phyloP scores from a whole-genome alignment of 2,329 filamentous ascomycete species.

The Hymenoscyphus repandus region DNA sequence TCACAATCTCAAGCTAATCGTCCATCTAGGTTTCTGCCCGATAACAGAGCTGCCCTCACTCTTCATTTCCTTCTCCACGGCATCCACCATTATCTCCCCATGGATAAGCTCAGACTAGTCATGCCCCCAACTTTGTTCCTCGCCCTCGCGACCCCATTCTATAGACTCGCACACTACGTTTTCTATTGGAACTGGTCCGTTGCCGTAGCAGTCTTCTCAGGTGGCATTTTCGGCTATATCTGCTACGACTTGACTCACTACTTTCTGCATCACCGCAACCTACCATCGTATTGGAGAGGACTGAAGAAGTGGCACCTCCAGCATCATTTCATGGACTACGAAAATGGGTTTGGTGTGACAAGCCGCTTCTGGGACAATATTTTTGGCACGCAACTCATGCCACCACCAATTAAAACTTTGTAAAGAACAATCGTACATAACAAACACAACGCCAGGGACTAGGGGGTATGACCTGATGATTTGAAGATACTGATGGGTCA shows the following conservation, averaged over 20 bases:
- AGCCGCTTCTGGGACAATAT: constrained; percentile 92
- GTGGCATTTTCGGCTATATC: constrained; percentile 91
- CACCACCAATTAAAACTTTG: constrained; percentile 23
- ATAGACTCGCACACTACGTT: constrained; percentile 77
- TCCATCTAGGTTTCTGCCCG: constrained; percentile 67
- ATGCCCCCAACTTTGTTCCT: constrained; percentile 93
- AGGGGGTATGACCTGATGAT: constrained; percentile 21
- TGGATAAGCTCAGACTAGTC: constrained; percentile 95
- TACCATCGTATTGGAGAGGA: constrained; percentile 82
- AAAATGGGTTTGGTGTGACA: constrained; percentile 95
- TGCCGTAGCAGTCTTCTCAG: constrained; percentile 73
- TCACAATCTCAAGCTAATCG: constrained; percentile 24
- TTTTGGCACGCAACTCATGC: constrained; percentile 78
- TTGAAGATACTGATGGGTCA: constrained; percentile 9
- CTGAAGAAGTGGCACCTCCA: constrained; percentile 97
- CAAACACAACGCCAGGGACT: background rate
- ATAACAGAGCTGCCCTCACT: constrained; percentile 83
- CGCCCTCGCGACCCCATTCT: constrained; percentile 81
- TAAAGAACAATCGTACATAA: constrained; percentile 6
- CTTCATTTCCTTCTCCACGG: constrained; percentile 92
- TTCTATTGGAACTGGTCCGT: constrained; percentile 84
- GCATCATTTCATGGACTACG: constrained; percentile 96
- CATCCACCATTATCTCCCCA: constrained; percentile 97
- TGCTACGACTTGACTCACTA: constrained; percentile 98
- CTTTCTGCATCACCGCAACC: constrained; percentile 92